Evolutionary conservation across 257 asterid genomes (phyloP), one percentile per base, ranked within the genome.

Genomic region (Gardenia jasminoides): DNA sequence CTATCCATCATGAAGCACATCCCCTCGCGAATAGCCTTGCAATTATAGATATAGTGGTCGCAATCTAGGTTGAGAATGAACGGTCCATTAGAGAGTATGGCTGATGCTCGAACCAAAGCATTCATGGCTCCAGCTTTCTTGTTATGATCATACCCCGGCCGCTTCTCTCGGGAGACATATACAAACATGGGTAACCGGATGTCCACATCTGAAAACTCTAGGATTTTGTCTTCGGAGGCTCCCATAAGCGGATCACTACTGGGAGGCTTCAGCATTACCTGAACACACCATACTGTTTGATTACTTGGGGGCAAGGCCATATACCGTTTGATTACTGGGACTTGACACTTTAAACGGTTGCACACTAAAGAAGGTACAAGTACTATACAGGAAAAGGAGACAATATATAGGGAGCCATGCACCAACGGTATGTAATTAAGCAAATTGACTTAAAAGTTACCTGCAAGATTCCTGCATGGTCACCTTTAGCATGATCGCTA

Each of bases 1-100:
- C 89, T 76, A 54, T 86, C 89, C 87, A 86, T 81, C 89, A 86
- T 86, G 79, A 83, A 86, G 61, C 89, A 86, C 87, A 86, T 86
- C 33, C 89, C 89, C 71, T 86, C 89, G 9, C 89, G 84, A n/a
- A 83, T 7, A 39, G 86, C 87, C 72, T 76, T 72, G 43, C 81
- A 81, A 22, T 81, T 78, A 71, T 81, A 44, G 61, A 86, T 65
- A 47, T 86, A 86, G 78, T 86, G 89, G 75, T 86, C 86, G 67
- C 89, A 83, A 41, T 86, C 87, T 59, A 83, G 77, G 79, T 86
- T 86, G 74, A 86, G 89, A 50, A 85, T 85, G 83, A 85, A 85
- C 5, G 88, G 85, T 9, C 88, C 88, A 56, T 85, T 85, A 17
- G 88, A 85, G 15, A 85, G 78, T 70, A 85, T 46, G 22, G 88